These are phyloP conservation scores for Isatis tinctoria DNA, from an alignment of 345 rosid species.

Conservation along the genomic window DNA sequence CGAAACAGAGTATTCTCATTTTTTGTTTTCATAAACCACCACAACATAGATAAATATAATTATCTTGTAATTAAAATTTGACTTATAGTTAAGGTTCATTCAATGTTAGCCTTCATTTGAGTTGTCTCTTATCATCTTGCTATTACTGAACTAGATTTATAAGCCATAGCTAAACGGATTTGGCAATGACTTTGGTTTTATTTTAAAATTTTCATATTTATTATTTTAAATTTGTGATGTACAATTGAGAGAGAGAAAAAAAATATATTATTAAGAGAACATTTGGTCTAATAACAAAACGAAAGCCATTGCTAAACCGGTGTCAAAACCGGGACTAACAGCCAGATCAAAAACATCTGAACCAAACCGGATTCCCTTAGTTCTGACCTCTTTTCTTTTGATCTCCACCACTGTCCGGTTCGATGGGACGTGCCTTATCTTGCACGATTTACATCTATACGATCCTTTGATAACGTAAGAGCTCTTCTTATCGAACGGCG, in stretches of 20 bases:
- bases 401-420: constrained; percentile 63
- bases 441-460: constrained; percentile 59
- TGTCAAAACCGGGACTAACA: constrained; percentile 52
- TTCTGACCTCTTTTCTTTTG: constrained; percentile 51
- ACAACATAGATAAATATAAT: too few relatives aligned
- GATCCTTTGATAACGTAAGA: constrained; percentile 71
- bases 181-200: too few relatives aligned
- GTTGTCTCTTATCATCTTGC: too few relatives aligned
- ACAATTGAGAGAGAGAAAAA: neutral
- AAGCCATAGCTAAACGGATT: too few relatives aligned
- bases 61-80: too few relatives aligned
- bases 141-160: too few relatives aligned
- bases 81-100: too few relatives aligned
- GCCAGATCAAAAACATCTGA: constrained; percentile 62
- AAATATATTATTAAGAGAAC: constrained; percentile 32
- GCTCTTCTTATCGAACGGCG: constrained; percentile 28
- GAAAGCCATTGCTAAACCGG: constrained; percentile 75
- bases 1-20: too few relatives aligned
- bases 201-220: neutral
- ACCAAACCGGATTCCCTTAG: constrained; percentile 52
- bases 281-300: constrained; percentile 75
- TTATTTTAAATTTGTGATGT: neutral
- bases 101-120: too few relatives aligned
- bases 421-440: constrained; percentile 45
- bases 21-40: too few relatives aligned